Evolutionary conservation across 1,284 basidiomycete genomes (phyloP), one percentile per base, ranked within the genome.

Genomic region (Amylostereum chailletii): DNA sequence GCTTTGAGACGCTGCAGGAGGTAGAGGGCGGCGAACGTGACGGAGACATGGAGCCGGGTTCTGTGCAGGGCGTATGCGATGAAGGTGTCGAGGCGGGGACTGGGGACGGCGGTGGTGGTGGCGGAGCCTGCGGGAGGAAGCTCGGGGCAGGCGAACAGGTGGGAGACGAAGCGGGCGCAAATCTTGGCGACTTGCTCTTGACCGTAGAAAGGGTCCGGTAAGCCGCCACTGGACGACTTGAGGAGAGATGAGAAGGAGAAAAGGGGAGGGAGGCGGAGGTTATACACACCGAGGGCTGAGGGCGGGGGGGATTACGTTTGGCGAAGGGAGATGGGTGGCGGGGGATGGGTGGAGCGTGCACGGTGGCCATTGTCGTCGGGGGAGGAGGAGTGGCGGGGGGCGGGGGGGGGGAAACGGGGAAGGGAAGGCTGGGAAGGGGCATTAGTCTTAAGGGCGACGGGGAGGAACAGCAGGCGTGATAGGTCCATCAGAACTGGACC

Each of bases 1-100:
- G 42, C 19, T 30, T 43, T 43, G 27, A 43, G 42, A n/a, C 42
- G 42, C 42, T 43, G 42, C 6, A 43, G 27, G n/a, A 43, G 27
- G 42, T 27, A 43, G n/a, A 43, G 27, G 6, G 42, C n/a, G 6
- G 42, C 42, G 32, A 27, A 43, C 27, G 42, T 43, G 42, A 43
- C 42, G 27, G n/a, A 27, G 7, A 30, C 42, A 7, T 26, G 27
- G n/a, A 43, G 29, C 5, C 42, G 42, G 6, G 42, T 43, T 4
- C 42, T 26, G n/a, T 43, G 42, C 5, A 43, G 42, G 42, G 42
- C 42, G 42, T 43, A 43, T 7, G 42, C 42, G 42, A 43, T 43
- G n/a, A 43, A 43, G 32, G 10, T 9, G 30, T 43, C 42, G n/a
- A 43, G 42, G 7, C 42, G 42, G 6, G 30, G 27, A 19, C 19